Evolutionary conservation across 2,329 filamentous ascomycete genomes (phyloP), one percentile per base, ranked within the genome.

Genomic region (Penicillium hesseltinei): DNA sequence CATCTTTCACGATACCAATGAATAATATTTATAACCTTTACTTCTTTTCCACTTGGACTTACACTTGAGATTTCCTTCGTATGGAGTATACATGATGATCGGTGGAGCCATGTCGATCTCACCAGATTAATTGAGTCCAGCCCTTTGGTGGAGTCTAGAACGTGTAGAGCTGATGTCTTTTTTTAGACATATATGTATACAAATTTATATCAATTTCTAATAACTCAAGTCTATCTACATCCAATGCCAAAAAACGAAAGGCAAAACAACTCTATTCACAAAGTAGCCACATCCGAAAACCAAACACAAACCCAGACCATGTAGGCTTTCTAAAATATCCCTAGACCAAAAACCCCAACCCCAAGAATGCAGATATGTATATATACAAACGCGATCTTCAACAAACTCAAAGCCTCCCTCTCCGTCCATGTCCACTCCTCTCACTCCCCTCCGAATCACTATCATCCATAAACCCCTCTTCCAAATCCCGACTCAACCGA

Each of bases 401-500:
- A 11, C 29, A 25, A 25, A 5, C 23, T 65, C 63, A 68, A 49
- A 48, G 63, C 35, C 61, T 31, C 19, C n/a, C 56, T 38, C 27
- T 40, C 23, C 43, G 43, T 36, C 50, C 44, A 51, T 54, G 71
- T 76, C 69, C 65, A 80, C 53, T 53, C 49, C 58, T 52, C 31
- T 62, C 64, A 49, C 68, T 71, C 29, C 29, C 23, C 54, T 86
- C 84, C 38, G 88, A 85, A 55, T 88, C 85, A 69, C 88, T 90
- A 65, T 89, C 87, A 71, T 90, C 88, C 74, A 84, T 84, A 69
- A 91, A 91, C 0, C 87, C 88, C 67, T 88, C 83, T 71, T 93
- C 90, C 51, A 93, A 74, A 78, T 96, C 91, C 75, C 91, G 81
- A 72, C 90, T 93, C 60, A 96, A 68, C 61, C 91, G 81, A 64